These are phyloP conservation scores for Myxozyma neglecta DNA, from an alignment of 805 yeast genomes.

Conservation along the genomic window DNA sequence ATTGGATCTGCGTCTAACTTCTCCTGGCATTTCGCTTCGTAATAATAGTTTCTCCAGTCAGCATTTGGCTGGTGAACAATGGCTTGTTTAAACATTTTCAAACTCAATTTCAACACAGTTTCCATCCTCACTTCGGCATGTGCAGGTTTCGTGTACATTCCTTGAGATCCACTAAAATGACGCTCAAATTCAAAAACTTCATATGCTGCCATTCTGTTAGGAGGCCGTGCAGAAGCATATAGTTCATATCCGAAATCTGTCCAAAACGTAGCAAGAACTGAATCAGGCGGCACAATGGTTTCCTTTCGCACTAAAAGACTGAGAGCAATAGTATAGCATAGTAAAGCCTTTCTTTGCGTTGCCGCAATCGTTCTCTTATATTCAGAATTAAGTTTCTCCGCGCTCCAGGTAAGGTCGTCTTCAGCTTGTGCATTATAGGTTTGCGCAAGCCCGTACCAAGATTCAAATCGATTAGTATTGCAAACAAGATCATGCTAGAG, in stretches of 20 bases:
- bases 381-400: conserved; percentile 73
- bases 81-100: conserved; percentile 51
- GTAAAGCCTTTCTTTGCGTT: conserved; percentile 54
- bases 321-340: conserved; percentile 75
- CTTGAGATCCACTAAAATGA: conserved; percentile 37
- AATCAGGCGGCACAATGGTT: conserved; percentile 41
- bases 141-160: conserved; percentile 29
- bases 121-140: conserved; percentile 6
- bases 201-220: conserved; percentile 51
- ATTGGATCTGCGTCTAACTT: conserved; percentile 47
- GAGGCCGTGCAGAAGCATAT: conserved; percentile 42
- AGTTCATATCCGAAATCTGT: conserved; percentile 54
- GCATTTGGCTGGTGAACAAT: conserved; percentile 43
- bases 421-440: conserved; percentile 77
- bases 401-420: conserved; percentile 89
- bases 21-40: conserved; percentile 56
- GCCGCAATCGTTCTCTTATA: conserved; percentile 60
- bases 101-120: conserved; percentile 43
- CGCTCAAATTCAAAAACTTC: conserved; percentile 50
- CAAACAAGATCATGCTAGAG: conserved; percentile 58
- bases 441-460: conserved; percentile 83
- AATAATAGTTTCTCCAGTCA: conserved; percentile 65
- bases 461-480: conserved; percentile 69
- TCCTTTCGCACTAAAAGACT: conserved; percentile 41
- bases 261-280: conserved; percentile 50